These are phyloP conservation scores for Lepidium aucheri DNA, from an alignment of 345 rosid species.

Conservation along the genomic window DNA sequence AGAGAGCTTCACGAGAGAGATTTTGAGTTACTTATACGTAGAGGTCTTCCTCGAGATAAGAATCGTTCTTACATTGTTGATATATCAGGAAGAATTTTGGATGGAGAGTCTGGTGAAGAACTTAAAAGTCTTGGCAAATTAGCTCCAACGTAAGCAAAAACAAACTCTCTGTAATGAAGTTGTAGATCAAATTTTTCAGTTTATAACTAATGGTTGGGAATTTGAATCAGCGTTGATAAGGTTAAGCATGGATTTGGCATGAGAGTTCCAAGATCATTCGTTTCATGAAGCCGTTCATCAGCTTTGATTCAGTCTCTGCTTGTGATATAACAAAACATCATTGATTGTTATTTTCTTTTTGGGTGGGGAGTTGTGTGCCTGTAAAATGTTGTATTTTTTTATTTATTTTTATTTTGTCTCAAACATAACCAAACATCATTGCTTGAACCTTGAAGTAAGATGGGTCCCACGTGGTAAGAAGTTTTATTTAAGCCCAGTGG, in stretches of 20 bases:
- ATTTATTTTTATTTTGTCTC: too few species aligned
- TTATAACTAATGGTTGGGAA: neutral
- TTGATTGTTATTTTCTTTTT: too few species aligned
- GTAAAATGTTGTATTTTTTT: too few species aligned
- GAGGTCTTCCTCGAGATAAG: slow-evolving; percentile 52
- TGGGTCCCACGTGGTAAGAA: neutral
- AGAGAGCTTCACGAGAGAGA: slow-evolving; percentile 74
- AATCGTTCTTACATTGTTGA: slow-evolving; percentile 50
- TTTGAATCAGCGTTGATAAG: slow-evolving; percentile 49
- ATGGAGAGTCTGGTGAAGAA: slow-evolving; percentile 59
- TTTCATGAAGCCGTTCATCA: slow-evolving; percentile 2
- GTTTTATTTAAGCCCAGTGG: neutral
- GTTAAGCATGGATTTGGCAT: slow-evolving; percentile 69
- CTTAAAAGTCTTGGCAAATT: slow-evolving; percentile 64
- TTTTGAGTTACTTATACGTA: slow-evolving; percentile 48
- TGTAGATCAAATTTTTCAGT: neutral
- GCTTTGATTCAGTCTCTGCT: neutral
- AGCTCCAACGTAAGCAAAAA: slow-evolving; percentile 68
- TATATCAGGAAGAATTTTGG: slow-evolving; percentile 61
- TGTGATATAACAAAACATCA: neutral
- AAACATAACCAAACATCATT: too few species aligned
- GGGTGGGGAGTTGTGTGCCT: too few species aligned
- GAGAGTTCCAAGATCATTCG: slow-evolving; percentile 43
- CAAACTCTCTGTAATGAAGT: neutral
- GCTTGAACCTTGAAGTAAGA: too few species aligned